Evolutionary conservation across 108 stramenopile species (phyloP).

Genomic region (Skeletonema costatum): DNA sequence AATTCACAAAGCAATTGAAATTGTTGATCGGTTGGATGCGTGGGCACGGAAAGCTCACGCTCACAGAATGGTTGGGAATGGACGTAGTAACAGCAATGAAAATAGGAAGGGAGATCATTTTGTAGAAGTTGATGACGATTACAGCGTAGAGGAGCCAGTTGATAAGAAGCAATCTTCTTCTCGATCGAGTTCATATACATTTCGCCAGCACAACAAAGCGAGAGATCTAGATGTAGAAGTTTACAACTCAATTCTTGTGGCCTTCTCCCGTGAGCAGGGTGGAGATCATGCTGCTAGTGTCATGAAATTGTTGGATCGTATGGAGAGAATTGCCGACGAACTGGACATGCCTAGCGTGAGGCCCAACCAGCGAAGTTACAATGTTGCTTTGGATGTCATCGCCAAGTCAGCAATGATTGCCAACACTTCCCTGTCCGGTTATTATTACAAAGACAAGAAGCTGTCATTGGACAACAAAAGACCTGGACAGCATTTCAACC

Average conservation of each 20-base stretch:
- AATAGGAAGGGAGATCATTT: slow-evolving; percentile 1
- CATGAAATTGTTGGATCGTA: slow-evolving; percentile 57
- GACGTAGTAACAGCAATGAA: background rate
- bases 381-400: slow-evolving; percentile 42
- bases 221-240: slow-evolving; percentile 51
- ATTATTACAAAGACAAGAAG: slow-evolving; percentile 30
- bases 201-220: slow-evolving; percentile 44
- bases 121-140: slow-evolving; percentile 4
- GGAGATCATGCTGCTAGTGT: slow-evolving; percentile 44
- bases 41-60: slow-evolving; percentile 37
- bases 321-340: slow-evolving; percentile 61
- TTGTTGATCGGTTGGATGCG: slow-evolving; percentile 46
- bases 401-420: slow-evolving; percentile 36
- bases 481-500: slow-evolving; percentile 12
- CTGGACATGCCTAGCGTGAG: slow-evolving; percentile 49
- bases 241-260: slow-evolving; percentile 42
- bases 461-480: background rate
- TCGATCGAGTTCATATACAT: slow-evolving; percentile 9
- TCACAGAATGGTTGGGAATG: slow-evolving; percentile 10
- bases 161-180: slow-evolving; percentile 1
- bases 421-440: slow-evolving; percentile 25
- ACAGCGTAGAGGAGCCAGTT: slow-evolving; percentile 12
- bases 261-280: slow-evolving; percentile 19
- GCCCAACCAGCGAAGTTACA: slow-evolving; percentile 53
- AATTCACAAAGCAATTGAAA: slow-evolving; percentile 41